Percentiles rank a stretch among this genome's conserved stretches.
Conservation (phyloP, 1,284 basidiomycete species). For the Pseudozyma pruni region DNA sequence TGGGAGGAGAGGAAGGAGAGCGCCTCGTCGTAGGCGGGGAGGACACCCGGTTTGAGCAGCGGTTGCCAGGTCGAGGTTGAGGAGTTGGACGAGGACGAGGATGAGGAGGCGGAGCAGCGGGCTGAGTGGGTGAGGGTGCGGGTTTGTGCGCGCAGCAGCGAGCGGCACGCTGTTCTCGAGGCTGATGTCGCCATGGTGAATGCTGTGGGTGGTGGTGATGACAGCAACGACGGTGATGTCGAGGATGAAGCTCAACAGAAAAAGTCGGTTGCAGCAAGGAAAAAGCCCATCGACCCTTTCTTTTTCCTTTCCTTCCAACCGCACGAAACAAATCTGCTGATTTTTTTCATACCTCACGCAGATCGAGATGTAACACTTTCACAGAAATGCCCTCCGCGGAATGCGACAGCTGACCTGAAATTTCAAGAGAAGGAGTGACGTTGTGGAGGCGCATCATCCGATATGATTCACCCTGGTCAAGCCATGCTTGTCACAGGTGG, state of each 20-base stretch:
- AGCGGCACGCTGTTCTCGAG: conserved; percentile 5
- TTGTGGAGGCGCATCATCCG: conserved; percentile 1
- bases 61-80: conserved; percentile 52
- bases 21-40: conserved; percentile 86
- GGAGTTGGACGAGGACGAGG: conserved; percentile 6
- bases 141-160: not conserved
- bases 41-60: conserved; percentile 75
- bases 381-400: conserved; percentile 13
- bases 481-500: conserved; percentile 7
- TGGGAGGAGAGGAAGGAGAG: conserved; percentile 74
- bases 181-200: conserved; percentile 15
- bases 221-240: not conserved
- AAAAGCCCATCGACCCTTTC: not conserved
- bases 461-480: not conserved
- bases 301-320: conserved; percentile 24
- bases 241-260: not conserved
- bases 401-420: conserved; percentile 10
- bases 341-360: too few species aligned
- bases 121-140: conserved; percentile 11
- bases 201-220: not conserved
- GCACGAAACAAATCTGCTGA: conserved; percentile 25
- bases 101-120: conserved; percentile 12
- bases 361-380: not conserved
- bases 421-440: not conserved
- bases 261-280: not conserved